A percentile compares a stretch with the other conserved stretches of the same genome.
These are phyloP conservation scores for Raddia distichophylla DNA, from an alignment of 176 grass and related monocot species.

Conservation along the genomic window DNA sequence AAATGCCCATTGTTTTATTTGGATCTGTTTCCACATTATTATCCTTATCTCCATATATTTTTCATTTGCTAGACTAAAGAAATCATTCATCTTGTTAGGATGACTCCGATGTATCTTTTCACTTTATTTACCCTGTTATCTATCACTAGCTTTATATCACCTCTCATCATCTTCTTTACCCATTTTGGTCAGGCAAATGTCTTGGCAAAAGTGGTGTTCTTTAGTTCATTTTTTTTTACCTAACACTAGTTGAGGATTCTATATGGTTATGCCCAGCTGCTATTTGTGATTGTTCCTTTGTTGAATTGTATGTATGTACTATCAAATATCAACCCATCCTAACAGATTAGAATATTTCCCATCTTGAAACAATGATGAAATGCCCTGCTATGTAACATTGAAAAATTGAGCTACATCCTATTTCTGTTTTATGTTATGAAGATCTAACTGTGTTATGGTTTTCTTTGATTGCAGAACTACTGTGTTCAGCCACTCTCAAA, in stretches of 20 bases:
- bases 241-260: not conserved
- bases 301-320: not conserved
- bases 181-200: not conserved
- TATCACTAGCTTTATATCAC: not conserved
- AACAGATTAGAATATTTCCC: not conserved
- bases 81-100: not conserved
- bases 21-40: not conserved
- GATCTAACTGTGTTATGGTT: not conserved
- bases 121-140: not conserved
- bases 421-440: not conserved
- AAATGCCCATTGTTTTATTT: not conserved
- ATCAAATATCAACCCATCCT: not conserved
- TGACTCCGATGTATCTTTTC: not conserved
- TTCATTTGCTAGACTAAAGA: not conserved
- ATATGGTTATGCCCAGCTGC: not conserved
- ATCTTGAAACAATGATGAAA: not conserved
- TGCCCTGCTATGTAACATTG: not conserved
- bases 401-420: not conserved
- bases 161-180: not conserved
- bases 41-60: not conserved
- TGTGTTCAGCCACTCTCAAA: conserved; percentile 70
- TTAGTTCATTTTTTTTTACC: too few species aligned
- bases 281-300: not conserved
- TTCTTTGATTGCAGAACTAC: conserved; percentile 51
- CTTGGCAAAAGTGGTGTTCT: too few species aligned